These are phyloP conservation scores for Groenewaldozyma salmanticensis DNA, from an alignment of 805 yeast species.

Conservation along the genomic window DNA sequence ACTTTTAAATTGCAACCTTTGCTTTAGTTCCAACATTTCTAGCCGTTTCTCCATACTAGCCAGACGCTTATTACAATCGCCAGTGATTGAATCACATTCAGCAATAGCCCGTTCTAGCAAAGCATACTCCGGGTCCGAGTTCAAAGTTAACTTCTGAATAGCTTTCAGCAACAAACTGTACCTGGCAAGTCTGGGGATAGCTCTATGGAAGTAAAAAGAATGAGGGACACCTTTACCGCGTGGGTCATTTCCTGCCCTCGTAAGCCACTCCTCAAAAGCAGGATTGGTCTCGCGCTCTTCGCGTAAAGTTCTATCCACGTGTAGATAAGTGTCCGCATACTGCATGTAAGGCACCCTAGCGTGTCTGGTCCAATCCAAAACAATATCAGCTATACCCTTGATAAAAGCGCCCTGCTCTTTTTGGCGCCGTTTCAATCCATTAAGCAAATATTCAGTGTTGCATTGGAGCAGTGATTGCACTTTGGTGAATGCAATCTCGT, in stretches of 20 bases:
- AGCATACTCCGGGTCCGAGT: conserved; percentile 42
- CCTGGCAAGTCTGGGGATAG: conserved; percentile 44
- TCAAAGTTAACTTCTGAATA: conserved; percentile 40
- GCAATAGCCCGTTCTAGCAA: conserved; percentile 44
- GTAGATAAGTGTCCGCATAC: conserved; percentile 41
- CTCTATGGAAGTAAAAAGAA: conserved; percentile 44
- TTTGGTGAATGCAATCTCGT: conserved; percentile 46
- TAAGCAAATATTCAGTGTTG: conserved; percentile 45
- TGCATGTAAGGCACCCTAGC: conserved; percentile 46
- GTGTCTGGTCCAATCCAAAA: conserved; percentile 51
- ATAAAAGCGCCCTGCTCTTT: conserved; percentile 58
- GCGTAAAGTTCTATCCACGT: conserved; percentile 36
- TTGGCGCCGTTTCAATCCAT: conserved; percentile 49
- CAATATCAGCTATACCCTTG: conserved; percentile 51
- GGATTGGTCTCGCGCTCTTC: conserved; percentile 31
- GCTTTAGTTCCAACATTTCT: conserved; percentile 43
- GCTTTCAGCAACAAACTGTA: conserved; percentile 56
- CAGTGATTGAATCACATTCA: conserved; percentile 45
- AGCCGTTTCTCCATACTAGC: conserved; percentile 51
- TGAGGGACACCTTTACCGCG: conserved; percentile 31
- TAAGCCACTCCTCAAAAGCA: conserved; percentile 49
- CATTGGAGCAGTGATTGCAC: conserved; percentile 46
- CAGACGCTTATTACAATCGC: conserved; percentile 52
- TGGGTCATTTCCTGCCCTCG: conserved; percentile 40
- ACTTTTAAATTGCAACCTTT: conserved; percentile 45